These are phyloP conservation scores for Pyrus pyrifolia DNA, from an alignment of 306 rosid genomes.

Conservation along the genomic window DNA sequence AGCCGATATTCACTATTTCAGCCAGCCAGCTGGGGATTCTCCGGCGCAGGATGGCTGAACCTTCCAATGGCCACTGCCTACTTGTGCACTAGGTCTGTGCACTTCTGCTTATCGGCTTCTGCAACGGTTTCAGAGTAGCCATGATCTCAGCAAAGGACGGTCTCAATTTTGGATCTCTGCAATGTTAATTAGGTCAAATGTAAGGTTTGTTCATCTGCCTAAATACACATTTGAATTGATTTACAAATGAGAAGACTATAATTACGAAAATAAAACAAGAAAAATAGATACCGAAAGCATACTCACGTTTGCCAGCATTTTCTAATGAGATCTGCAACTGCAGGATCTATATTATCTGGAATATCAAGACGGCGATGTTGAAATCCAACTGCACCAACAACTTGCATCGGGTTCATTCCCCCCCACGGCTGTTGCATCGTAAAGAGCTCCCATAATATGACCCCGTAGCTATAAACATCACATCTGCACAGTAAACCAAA, in stretches of 20 bases:
- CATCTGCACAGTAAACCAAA: conserved; percentile 46
- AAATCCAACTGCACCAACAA: conserved; percentile 99
- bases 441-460: conserved; percentile 91
- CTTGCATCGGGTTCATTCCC: conserved; percentile 99
- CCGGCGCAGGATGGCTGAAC: conserved; percentile 31
- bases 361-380: conserved; percentile 99
- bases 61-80: conserved; percentile 16
- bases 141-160: conserved; percentile 91
- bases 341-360: conserved; percentile 73
- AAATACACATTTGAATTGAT: conserved; percentile 3
- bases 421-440: conserved; percentile 98
- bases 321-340: conserved; percentile 65
- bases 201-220: background rate
- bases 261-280: background rate
- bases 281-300: background rate
- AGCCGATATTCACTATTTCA: conserved; percentile 28
- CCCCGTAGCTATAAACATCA: conserved; percentile 93
- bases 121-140: conserved; percentile 83
- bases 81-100: conserved; percentile 30
- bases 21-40: conserved; percentile 31
- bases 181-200: conserved; percentile 24
- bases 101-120: conserved; percentile 55
- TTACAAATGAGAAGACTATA: background rate
- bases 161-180: conserved; percentile 82
- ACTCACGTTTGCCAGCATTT: conserved; percentile 98